Percentiles rank a stretch among this genome's conserved stretches.
Conservation (phyloP, 768 basidiomycete species). For the Mycena epipterygia region DNA sequence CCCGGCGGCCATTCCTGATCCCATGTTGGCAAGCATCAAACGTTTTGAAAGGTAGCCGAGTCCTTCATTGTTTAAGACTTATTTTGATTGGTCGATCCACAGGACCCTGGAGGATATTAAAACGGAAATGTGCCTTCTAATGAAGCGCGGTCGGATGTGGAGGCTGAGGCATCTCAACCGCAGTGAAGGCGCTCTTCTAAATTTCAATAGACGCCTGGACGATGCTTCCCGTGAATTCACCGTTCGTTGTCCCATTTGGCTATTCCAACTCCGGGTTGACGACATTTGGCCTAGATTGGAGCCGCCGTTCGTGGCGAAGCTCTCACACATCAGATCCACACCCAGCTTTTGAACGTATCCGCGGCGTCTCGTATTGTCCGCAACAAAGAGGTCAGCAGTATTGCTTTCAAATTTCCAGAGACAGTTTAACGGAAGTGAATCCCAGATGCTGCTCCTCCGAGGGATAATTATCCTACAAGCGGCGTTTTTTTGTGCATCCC, state of each 20-base stretch:
- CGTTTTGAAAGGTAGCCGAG: conserved; percentile 10
- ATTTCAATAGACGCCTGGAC: conserved; percentile 11
- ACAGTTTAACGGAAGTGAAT: too few relatives aligned
- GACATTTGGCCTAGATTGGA: not conserved
- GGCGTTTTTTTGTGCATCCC: conserved; percentile 20
- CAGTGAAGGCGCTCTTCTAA: conserved; percentile 1
- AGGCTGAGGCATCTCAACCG: conserved; percentile 16
- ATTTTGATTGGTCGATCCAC: not conserved
- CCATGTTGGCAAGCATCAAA: conserved; percentile 10
- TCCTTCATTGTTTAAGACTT: not conserved
- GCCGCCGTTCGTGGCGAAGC: conserved; percentile 1
- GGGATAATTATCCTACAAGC: too few relatives aligned
- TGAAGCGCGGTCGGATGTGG: not conserved
- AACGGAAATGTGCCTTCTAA: not conserved
- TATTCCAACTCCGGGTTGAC: too few relatives aligned
- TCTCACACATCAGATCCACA: not conserved
- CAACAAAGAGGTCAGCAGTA: not conserved
- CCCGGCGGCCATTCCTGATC: not conserved
- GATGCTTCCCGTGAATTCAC: conserved; percentile 13
- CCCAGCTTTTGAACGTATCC: not conserved
- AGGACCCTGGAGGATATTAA: conserved; percentile 9
- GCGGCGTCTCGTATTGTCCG: not conserved
- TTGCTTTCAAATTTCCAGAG: too few relatives aligned
- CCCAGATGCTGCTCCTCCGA: too few relatives aligned
- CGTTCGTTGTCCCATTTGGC: not conserved